phyloP scores from a whole-genome alignment of 179 eudicot genomes.

The Beta macrorhiza region DNA sequence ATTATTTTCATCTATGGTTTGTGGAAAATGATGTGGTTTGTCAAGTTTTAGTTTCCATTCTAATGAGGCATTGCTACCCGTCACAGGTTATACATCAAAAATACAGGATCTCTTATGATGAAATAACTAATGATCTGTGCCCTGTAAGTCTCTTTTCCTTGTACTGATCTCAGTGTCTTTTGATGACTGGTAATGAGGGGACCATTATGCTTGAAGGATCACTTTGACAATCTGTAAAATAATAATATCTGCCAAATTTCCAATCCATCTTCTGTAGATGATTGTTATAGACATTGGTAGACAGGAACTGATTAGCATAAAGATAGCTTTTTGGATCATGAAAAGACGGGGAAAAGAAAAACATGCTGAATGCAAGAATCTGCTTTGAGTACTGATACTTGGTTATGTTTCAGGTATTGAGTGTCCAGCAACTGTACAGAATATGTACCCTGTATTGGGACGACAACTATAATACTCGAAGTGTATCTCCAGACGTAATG shows the following conservation, averaged over 20 bases:
- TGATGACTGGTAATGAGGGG: not conserved
- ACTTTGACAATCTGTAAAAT: not conserved
- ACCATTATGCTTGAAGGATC: not conserved
- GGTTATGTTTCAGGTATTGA: conserved; percentile 52
- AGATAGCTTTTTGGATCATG: too few relatives aligned
- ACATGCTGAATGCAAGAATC: not conserved
- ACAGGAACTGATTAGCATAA: not conserved
- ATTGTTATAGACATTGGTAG: not conserved
- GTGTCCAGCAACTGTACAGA: conserved; percentile 91
- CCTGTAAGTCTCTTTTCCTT: conserved; percentile 31
- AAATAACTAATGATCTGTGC: conserved; percentile 43
- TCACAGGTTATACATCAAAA: conserved; percentile 47
- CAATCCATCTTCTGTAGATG: not conserved
- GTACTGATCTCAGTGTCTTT: not conserved
- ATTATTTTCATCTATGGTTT: not conserved
- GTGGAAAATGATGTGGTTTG: not conserved
- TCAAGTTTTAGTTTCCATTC: not conserved
- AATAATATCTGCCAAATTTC: not conserved
- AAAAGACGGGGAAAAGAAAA: not conserved
- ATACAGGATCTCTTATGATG: conserved; percentile 44
- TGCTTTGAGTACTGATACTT: not conserved
- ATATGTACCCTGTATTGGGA: conserved; percentile 87
- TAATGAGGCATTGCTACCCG: not conserved
- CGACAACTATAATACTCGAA: conserved; percentile 86
- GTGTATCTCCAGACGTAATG: conserved; percentile 87